Conservation (phyloP, 371 early-diverging fungal species). For the Funneliformis caledonium region DNA sequence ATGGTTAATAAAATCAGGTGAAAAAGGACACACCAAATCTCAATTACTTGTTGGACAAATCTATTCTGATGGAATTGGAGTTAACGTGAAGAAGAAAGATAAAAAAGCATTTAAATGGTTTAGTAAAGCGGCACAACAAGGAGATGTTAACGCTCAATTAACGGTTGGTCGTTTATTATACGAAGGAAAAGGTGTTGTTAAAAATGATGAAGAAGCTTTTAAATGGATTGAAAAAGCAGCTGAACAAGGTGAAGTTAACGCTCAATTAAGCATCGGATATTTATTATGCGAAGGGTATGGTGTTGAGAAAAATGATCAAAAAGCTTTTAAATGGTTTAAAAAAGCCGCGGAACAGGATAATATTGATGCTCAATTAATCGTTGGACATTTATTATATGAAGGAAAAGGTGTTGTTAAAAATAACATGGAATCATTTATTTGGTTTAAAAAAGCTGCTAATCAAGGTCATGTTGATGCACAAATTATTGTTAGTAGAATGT, state of each 20-base stretch:
- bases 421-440: not conserved
- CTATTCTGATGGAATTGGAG: constrained; percentile 76
- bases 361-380: constrained; percentile 64
- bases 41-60: constrained; percentile 64
- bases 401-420: not conserved
- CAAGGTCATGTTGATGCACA: not conserved
- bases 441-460: not conserved
- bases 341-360: constrained; percentile 77
- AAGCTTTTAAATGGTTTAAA: constrained; percentile 81
- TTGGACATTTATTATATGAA: not conserved
- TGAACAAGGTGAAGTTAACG: too few species aligned
- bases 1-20: not conserved
- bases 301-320: constrained; percentile 56
- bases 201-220: too few species aligned
- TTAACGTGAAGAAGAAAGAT: constrained; percentile 52
- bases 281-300: constrained; percentile 82
- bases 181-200: too few species aligned
- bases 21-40: not conserved
- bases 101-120: constrained; percentile 81
- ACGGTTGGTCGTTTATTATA: constrained; percentile 38
- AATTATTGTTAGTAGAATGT: constrained; percentile 68
- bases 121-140: constrained; percentile 70
- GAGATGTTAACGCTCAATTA: constrained; percentile 72
- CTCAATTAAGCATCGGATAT: constrained; percentile 57
- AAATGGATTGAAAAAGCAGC: too few species aligned